Conservation (phyloP, 345 rosid genomes). For the Populus davidiana region DNA sequence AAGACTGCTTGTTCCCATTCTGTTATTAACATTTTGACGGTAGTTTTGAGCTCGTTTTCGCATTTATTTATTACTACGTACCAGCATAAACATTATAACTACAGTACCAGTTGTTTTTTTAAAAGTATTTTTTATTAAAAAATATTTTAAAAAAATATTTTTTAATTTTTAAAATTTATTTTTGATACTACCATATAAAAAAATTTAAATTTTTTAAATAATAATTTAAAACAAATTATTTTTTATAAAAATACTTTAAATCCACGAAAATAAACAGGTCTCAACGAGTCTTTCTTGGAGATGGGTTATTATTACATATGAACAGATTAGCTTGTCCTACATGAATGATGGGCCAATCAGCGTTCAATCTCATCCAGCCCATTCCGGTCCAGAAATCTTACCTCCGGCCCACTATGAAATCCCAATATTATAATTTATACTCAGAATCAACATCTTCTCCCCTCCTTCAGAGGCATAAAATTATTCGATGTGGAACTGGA, state of each 20-base stretch:
- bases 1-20: neutral
- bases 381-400: neutral
- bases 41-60: neutral
- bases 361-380: neutral
- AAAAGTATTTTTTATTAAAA: rapidly evolving
- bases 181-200: rapidly evolving
- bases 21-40: neutral
- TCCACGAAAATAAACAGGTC: too few species aligned
- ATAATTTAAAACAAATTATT: too few species aligned
- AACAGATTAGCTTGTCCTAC: too few species aligned
- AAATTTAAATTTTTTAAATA: too few species aligned
- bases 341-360: neutral
- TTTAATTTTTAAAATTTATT: too few species aligned
- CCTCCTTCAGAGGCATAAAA: neutral
- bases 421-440: neutral
- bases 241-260: too few species aligned
- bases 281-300: too few species aligned
- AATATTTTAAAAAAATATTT: too few species aligned
- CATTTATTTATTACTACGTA: too few species aligned
- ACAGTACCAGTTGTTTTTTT: too few species aligned
- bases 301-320: too few species aligned
- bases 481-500: neutral
- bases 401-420: neutral
- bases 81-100: too few species aligned
- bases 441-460: neutral